phyloP scores from a whole-genome alignment of 176 grass and related monocot genomes.

The Ensete glaucum region DNA sequence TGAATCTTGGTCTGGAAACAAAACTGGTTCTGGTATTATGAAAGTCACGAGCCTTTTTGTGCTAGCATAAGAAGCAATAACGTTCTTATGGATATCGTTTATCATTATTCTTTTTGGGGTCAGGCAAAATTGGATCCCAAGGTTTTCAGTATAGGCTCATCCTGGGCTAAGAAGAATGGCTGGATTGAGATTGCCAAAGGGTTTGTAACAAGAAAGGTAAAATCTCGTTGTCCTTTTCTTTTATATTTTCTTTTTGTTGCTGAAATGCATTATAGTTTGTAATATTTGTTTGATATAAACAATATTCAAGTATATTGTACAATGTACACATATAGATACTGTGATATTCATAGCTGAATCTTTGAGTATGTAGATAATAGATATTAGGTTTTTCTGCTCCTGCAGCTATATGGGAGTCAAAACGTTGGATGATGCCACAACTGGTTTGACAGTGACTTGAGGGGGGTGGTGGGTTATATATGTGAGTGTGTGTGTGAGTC shows the following conservation, averaged over 20 bases:
- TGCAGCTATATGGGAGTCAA: background rate
- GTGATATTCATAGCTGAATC: background rate
- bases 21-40: background rate
- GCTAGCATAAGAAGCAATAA: background rate
- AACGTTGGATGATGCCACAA: background rate
- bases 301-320: no score
- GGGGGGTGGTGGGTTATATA: background rate
- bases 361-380: background rate
- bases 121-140: constrained; percentile 8
- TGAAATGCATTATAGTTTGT: no score
- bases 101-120: background rate
- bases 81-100: background rate
- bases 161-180: constrained; percentile 6
- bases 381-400: background rate
- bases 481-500: no score
- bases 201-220: constrained; percentile 11
- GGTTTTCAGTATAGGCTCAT: constrained; percentile 11
- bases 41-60: background rate
- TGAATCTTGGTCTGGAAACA: background rate
- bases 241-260: background rate
- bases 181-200: constrained; percentile 13
- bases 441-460: background rate
- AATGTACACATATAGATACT: no score
- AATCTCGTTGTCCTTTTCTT: background rate
- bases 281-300: no score